Evolutionary conservation across 2,329 filamentous ascomycete species (phyloP), one percentile per base, ranked within the genome.

Genomic region (Chrysoporthe austroafricana): DNA sequence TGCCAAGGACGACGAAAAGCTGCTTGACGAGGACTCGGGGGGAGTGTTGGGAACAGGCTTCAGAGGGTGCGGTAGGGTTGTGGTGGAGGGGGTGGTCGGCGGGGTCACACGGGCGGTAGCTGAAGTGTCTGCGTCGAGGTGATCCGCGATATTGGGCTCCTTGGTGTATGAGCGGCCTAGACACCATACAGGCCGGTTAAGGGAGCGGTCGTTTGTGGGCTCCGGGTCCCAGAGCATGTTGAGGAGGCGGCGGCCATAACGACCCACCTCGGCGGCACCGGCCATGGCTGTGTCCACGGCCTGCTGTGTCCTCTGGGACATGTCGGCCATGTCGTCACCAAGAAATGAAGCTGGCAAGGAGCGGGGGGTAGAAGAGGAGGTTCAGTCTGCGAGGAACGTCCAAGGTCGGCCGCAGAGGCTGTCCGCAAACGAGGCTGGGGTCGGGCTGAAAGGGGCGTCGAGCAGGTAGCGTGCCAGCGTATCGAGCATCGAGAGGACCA

Each of bases 181-280:
- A 75, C 94, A 96, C 94, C 95, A 98, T 70, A 97, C 92, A 14
- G 92, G 88, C 44, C 87, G 84, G 70, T 89, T 85, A 48, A 86
- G 84, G 68, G 81, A 77, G 67, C 89, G 83, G 76, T 97, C 90
- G 80, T 97, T 97, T 70, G 86, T 88, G 6, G 94, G 94, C 71
- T 94, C 90, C 0, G 94, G 93, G 73, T 97, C 94, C 91, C 94
- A 97, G 75, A 98, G 90, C 81, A 92, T 93, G 80, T 95, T 92
- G 69, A 97, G 90, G 73, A 97, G 89, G 71, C 91, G 91, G 79
- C 93, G 92, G 76, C 90, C 89, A 70, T 85, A 85, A 73, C 91
- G 90, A 73, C 91, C 88, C 69, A 96, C 89, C 62, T 78, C 77
- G 46, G 74, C 75, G 21, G 74, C 73, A 21, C 74, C 74, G 46